Base-by-base conservation (phyloP, 352 stramenopile species). In the Phytopythium helicoides region DNA sequence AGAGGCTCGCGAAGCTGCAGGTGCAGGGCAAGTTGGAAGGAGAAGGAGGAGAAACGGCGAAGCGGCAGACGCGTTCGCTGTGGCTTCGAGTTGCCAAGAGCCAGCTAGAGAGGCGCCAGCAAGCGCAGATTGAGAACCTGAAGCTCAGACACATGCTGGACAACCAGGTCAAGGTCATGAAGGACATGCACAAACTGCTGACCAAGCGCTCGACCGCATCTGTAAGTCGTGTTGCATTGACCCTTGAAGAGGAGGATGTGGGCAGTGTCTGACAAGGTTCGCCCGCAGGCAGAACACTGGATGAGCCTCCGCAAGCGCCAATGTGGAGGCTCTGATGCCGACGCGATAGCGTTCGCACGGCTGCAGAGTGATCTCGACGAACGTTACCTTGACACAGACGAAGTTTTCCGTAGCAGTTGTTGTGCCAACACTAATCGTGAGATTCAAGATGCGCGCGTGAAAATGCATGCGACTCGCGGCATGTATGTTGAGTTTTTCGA, bases 51-150 rank as follows among this genome's bases (percentile, higher is more conserved):
- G 22, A 15, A 12, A 3, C 41, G 22, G 12, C 42, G 25, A 25
- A 6, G 42, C 42, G 7, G 7, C 7, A 38, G 9, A 42, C 19
- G 2, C 25, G 46, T 18, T 41, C 46, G 15, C 28, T 73, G 18
- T 73, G 64, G 60, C 53, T 60, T 14, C 39, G 53, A 10, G 35
- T 55, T 1, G 60, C 64, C 5, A 47, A 54, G 11, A 47, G 54
- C 19, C 64, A 73, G n/a, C 49, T 66, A 0, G 56, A 55, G 11
- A 49, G 37, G 36, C 44, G 59, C 6, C 52, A 55, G 9, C 51
- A 52, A n/a, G 45, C 64, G 15, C 55, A 73, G 46, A 51, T 61
- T 23, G 60, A 69, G 14, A 73, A 69, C 38, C 51, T 54, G n/a
- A 41, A 44, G 19, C 44, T 73, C 2, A 54, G 59, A 4, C 48